Evolutionary conservation across 495 filamentous ascomycete genomes (phyloP).

Genomic region (Annulohypoxylon stygium): DNA sequence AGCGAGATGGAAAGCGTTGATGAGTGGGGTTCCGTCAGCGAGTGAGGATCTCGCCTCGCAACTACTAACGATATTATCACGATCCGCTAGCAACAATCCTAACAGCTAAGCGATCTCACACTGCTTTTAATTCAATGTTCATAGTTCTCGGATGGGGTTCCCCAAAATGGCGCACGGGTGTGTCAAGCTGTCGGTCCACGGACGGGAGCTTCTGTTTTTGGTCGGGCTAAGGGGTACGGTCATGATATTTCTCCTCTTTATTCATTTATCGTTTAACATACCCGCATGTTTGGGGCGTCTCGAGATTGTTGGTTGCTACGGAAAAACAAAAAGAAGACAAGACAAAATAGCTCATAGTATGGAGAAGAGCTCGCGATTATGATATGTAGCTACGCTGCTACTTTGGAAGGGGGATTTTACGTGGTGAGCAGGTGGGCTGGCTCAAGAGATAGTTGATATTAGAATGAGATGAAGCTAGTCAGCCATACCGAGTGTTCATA

Average conservation of each 20-base stretch:
- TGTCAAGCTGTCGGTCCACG: slow-evolving; percentile 23
- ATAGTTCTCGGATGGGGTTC: slow-evolving; percentile 36
- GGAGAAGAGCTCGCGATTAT: slow-evolving; percentile 13
- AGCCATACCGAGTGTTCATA: background rate
- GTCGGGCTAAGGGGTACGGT: slow-evolving; percentile 23
- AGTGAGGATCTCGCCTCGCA: slow-evolving; percentile 36
- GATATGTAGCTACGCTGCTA: slow-evolving; percentile 1
- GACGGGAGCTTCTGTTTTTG: slow-evolving; percentile 25
- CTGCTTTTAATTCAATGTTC: slow-evolving; percentile 38
- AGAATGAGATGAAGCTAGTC: slow-evolving; percentile 39
- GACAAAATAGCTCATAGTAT: slow-evolving; percentile 13
- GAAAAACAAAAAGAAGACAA: background rate
- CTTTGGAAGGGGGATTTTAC: background rate
- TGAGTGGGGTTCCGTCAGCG: slow-evolving; percentile 55
- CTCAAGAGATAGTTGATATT: slow-evolving; percentile 24
- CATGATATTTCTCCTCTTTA: slow-evolving; percentile 15
- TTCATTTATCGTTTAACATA: slow-evolving; percentile 36
- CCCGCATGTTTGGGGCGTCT: slow-evolving; percentile 45
- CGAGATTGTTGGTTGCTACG: slow-evolving; percentile 39
- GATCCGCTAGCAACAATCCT: background rate
- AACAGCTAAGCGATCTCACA: background rate
- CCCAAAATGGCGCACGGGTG: slow-evolving; percentile 37
- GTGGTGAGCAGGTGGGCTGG: background rate
- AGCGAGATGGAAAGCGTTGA: slow-evolving; percentile 52
- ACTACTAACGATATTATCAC: background rate